These are phyloP conservation scores for Ensete glaucum DNA, from an alignment of 176 grass and related monocot genomes.

Conservation along the genomic window DNA sequence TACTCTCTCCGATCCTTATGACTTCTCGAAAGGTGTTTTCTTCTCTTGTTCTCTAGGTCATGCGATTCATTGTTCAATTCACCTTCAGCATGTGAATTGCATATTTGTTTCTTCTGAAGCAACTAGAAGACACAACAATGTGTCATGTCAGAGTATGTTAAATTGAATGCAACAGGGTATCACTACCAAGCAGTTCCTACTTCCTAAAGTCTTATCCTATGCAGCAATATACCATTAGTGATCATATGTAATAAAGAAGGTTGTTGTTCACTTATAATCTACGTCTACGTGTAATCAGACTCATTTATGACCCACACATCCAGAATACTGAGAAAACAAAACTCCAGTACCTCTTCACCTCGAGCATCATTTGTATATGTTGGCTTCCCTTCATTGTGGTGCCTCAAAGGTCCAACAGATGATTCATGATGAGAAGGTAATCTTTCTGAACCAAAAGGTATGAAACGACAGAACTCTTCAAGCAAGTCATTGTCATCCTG, in stretches of 20 bases:
- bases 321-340: background rate
- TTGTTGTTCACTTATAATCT: background rate
- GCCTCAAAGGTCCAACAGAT: background rate
- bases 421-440: background rate
- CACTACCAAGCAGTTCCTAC: background rate
- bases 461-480: constrained; percentile 8
- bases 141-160: background rate
- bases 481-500: background rate
- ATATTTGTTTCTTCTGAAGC: background rate
- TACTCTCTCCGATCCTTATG: background rate
- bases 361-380: background rate
- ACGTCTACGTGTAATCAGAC: background rate
- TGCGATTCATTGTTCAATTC: background rate
- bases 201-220: background rate
- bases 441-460: background rate
- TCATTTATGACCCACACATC: background rate
- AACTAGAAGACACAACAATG: background rate
- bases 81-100: background rate
- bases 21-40: background rate
- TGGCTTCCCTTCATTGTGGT: background rate
- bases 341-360: background rate
- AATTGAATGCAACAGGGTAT: background rate
- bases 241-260: background rate
- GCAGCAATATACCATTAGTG: background rate
- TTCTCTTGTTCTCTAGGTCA: background rate